A percentile compares a stretch with the other conserved stretches of the same genome.
These are phyloP conservation scores for Hypoxylon rickii DNA, from an alignment of 495 filamentous ascomycete species.

Conservation along the genomic window DNA sequence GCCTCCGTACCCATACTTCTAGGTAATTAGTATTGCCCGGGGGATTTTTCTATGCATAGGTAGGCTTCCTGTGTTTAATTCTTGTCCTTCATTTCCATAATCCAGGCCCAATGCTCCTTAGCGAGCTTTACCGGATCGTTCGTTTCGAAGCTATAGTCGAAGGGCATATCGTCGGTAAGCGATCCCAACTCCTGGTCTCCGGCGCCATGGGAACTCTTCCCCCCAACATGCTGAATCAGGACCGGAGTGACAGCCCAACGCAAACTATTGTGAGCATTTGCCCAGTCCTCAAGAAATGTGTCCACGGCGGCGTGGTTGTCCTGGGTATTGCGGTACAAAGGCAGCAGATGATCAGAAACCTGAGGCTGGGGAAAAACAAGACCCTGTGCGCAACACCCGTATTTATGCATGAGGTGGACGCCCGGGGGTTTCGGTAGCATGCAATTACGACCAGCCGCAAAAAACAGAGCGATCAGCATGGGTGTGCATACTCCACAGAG, in stretches of 20 bases:
- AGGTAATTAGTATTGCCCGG: no score
- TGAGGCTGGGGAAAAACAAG: conserved; percentile 43
- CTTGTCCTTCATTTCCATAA: conserved; percentile 3
- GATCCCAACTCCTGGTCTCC: conserved; percentile 26
- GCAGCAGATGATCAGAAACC: conserved; percentile 47
- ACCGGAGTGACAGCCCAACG: conserved; percentile 58
- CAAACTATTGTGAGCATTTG: conserved; percentile 37
- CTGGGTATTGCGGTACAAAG: conserved; percentile 44
- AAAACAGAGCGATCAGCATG: conserved; percentile 42
- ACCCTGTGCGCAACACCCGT: conserved; percentile 53
- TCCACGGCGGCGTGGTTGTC: conserved; percentile 45
- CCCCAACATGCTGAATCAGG: conserved; percentile 49
- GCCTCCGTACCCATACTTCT: no score
- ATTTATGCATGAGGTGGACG: conserved; percentile 49
- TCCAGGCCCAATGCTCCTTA: conserved; percentile 17
- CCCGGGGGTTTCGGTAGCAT: conserved; percentile 30
- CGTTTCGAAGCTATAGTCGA: conserved; percentile 29
- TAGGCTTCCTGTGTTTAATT: no score
- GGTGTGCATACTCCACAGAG: conserved; percentile 30
- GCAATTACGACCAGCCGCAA: conserved; percentile 41
- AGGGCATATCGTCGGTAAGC: conserved; percentile 33
- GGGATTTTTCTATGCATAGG: no score
- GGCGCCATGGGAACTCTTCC: conserved; percentile 25
- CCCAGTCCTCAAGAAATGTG: conserved; percentile 54
- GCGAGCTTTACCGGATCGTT: conserved; percentile 28